These are phyloP conservation scores for Linnemannia schmuckeri DNA, from an alignment of 192 early-diverging fungal species.

Conservation along the genomic window DNA sequence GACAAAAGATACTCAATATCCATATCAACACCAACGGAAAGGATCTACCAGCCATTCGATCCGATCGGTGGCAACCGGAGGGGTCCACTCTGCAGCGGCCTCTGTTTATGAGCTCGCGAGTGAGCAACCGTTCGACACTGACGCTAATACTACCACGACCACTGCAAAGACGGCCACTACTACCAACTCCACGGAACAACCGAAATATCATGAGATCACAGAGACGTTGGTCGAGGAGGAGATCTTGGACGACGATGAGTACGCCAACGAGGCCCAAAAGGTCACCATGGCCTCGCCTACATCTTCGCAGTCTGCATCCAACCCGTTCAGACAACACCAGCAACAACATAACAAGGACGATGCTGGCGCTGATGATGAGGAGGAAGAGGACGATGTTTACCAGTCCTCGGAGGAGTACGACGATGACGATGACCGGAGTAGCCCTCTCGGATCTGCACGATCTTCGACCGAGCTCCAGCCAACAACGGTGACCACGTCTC, in stretches of 20 bases:
- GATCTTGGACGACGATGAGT: conserved; percentile 31
- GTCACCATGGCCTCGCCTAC: neutral
- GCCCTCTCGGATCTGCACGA: neutral
- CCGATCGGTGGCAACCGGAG: conserved; percentile 23
- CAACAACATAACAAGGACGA: neutral
- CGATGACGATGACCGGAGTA: conserved; percentile 1
- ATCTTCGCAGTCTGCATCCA: neutral
- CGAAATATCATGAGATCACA: conserved; percentile 31
- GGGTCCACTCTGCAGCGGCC: conserved; percentile 24
- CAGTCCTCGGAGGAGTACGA: conserved; percentile 53
- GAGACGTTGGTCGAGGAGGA: conserved; percentile 44
- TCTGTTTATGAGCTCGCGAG: conserved; percentile 51
- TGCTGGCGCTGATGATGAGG: neutral
- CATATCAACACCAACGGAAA: conserved; percentile 7
- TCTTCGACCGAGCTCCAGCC: neutral
- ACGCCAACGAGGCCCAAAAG: conserved; percentile 24
- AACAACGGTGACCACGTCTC: neutral
- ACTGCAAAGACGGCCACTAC: neutral
- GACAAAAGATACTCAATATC: neutral
- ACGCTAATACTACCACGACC: neutral
- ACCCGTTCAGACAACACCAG: neutral
- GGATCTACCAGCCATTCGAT: conserved; percentile 30
- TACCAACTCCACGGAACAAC: neutral
- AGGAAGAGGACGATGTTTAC: conserved; percentile 43
- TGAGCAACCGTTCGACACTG: conserved; percentile 19